phyloP scores from a whole-genome alignment of 305 asterid species.

The Solanum hybrid region DNA sequence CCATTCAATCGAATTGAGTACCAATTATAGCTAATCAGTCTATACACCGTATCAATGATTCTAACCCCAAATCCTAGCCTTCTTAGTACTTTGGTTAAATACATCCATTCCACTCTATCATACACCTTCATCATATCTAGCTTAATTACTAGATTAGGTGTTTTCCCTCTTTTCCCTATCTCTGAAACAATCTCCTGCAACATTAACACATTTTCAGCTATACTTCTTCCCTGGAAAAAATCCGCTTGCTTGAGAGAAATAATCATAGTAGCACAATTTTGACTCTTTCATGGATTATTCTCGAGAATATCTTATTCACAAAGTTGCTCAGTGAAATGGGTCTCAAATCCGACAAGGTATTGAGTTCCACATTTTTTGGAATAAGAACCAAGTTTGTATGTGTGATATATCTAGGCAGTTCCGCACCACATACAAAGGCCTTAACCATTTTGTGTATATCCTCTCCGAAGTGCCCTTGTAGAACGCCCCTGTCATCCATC shows the following conservation, averaged over 20 bases:
- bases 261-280: neutral
- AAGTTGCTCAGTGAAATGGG: neutral
- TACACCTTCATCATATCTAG: neutral
- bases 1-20: neutral
- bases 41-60: neutral
- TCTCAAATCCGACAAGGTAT: neutral
- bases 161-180: neutral
- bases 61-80: neutral
- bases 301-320: neutral
- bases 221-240: neutral
- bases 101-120: neutral
- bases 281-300: neutral
- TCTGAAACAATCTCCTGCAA: neutral
- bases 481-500: neutral
- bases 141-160: neutral
- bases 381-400: neutral
- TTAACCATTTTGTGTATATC: neutral
- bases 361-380: neutral
- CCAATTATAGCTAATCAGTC: neutral
- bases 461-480: neutral
- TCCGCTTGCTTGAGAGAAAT: neutral
- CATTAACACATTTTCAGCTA: neutral
- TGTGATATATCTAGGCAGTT: neutral
- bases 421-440: neutral
- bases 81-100: neutral